A percentile compares a stretch with the other conserved stretches of the same genome.
phyloP scores from a whole-genome alignment of 2,329 filamentous ascomycete genomes.

The Beauveria scarabaeidicola region DNA sequence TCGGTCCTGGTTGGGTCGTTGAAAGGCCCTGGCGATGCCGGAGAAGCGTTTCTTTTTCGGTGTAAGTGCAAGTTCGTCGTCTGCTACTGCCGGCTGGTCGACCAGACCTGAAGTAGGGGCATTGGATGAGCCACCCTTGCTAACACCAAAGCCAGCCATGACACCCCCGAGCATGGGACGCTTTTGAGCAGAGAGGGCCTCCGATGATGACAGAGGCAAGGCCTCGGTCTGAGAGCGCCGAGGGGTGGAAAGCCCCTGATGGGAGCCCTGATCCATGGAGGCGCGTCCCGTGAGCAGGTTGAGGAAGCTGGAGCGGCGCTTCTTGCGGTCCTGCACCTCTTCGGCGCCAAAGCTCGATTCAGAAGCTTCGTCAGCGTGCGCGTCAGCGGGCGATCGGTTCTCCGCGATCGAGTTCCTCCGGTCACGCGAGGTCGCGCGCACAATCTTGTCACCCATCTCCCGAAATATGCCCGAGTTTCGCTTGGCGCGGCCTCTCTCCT shows the following conservation, averaged over 20 bases:
- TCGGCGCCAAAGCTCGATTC: constrained; percentile 33
- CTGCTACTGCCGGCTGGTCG: neutral
- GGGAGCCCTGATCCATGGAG: constrained; percentile 16
- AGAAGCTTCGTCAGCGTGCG: constrained; percentile 31
- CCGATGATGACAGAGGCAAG: constrained; percentile 10
- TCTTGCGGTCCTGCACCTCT: constrained; percentile 29
- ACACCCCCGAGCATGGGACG: constrained; percentile 28
- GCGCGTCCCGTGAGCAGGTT: constrained; percentile 20
- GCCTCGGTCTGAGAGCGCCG: constrained; percentile 3
- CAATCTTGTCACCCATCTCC: constrained; percentile 38
- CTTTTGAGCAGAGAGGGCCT: constrained; percentile 27
- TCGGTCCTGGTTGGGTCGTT: constrained; percentile 15
- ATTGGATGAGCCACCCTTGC: neutral
- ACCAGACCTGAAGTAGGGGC: neutral
- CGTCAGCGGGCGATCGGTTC: constrained; percentile 11
- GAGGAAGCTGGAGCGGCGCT: constrained; percentile 33
- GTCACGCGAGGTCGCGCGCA: constrained; percentile 24
- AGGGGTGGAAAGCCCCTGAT: neutral
- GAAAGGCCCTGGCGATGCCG: constrained; percentile 23
- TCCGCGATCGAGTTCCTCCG: constrained; percentile 22
- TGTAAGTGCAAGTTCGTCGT: neutral
- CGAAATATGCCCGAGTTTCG: constrained; percentile 42
- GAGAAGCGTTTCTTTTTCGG: constrained; percentile 39
- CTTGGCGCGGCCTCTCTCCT: constrained; percentile 28
- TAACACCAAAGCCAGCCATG: neutral